Conservation (phyloP, 192 early-diverging fungal genomes). For the Coemansia brasiliensis region DNA sequence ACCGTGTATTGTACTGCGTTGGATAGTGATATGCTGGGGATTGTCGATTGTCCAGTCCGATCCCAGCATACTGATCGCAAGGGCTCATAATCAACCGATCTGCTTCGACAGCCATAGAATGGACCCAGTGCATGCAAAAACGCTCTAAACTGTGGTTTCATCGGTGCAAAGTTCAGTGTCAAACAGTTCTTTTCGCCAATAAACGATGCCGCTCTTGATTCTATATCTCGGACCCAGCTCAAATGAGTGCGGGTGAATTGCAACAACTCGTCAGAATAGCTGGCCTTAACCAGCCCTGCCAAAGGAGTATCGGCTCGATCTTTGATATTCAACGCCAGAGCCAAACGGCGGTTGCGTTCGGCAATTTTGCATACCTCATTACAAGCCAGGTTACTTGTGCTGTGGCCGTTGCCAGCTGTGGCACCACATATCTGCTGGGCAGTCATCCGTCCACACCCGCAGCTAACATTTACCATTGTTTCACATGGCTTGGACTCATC, state of each 20-base stretch:
- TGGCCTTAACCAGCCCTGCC: constrained; percentile 38
- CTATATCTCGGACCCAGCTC: constrained; percentile 68
- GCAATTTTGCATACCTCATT: constrained; percentile 78
- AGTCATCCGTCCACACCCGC: constrained; percentile 73
- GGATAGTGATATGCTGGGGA: constrained; percentile 41
- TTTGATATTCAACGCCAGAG: constrained; percentile 71
- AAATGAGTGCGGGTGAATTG: constrained; percentile 65
- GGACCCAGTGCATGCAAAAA: constrained; percentile 73
- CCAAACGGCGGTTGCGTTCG: constrained; percentile 78
- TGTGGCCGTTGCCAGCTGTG: constrained; percentile 46
- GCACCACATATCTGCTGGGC: constrained; percentile 70
- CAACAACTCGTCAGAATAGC: constrained; percentile 66
- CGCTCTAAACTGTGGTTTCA: constrained; percentile 63
- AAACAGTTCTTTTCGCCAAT: constrained; percentile 58
- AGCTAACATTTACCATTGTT: constrained; percentile 59
- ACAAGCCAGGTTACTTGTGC: constrained; percentile 62
- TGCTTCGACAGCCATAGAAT: constrained; percentile 70
- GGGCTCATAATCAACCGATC: constrained; percentile 80
- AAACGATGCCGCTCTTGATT: constrained; percentile 66
- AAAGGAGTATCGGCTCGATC: constrained; percentile 48
- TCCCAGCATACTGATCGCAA: constrained; percentile 65
- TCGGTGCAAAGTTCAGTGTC: constrained; percentile 66
- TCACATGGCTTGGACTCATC: constrained; percentile 74
- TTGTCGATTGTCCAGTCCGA: constrained; percentile 18
- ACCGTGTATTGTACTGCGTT: constrained; percentile 32